Base-by-base conservation (phyloP, 352 stramenopile genomes). In the Pythium insidiosum region DNA sequence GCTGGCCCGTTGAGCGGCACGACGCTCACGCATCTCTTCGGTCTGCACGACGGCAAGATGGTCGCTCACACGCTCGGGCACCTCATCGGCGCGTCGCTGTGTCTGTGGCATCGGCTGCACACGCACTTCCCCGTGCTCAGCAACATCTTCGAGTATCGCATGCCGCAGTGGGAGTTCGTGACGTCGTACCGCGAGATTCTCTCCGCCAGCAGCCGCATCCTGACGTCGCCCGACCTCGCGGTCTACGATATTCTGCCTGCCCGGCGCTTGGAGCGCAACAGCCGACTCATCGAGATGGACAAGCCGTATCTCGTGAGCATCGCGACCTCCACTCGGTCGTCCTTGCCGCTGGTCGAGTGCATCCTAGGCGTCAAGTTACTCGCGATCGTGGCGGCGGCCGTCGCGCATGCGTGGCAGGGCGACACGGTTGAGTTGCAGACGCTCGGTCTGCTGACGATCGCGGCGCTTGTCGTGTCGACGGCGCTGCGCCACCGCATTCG, bases 211-310 rank as follows among this genome's bases (percentile, higher is more conserved):
- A 50, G 47, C 15, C 38, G 45, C 21, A 55, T 63, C 19, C 38
- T 56, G 6, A 40, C 22, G 21, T 55, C 40, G 7, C 28, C 22
- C 4, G 56, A 70, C 41, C 16, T 65, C 16, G 44, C 41, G 12
- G 44, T 40, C 15, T 43, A 57, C 44, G 38, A 38, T 26, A 47
- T 38, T 2, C 29, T 83, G 5, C 73, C 70, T 13, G 53, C 66
- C 12, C 49, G 58, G 19, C 56, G 73, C 22, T 54, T 77, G 22
- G 41, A 53, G 12, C 62, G 52, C 41, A 84, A 84, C 31, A 46
- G 53, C 18, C 37, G 61, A 33, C 57, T 86, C 12, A 15, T 62
- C 24, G 43, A 77, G 39, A 76, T 78, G 66, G 64, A 78, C 29
- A 69, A 76, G 44, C 34, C 73, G n/a, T n/a, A n/a, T n/a, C n/a